phyloP scores from a whole-genome alignment of 805 yeast genomes.

The Candida cerambycidarum region DNA sequence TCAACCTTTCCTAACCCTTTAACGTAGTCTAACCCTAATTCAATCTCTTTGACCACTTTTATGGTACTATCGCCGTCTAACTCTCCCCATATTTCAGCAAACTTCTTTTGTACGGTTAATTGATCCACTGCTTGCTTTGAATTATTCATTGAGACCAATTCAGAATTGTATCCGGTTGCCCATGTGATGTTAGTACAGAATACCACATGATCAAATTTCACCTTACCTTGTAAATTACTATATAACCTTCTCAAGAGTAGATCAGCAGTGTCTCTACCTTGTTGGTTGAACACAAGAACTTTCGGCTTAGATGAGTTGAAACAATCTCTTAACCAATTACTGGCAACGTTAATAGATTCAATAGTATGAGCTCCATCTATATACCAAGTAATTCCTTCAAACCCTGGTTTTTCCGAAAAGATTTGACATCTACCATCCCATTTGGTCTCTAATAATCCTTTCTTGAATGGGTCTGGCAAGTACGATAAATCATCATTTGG shows the following conservation, averaged over 20 bases:
- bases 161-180: slow-evolving; percentile 82
- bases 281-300: slow-evolving; percentile 87
- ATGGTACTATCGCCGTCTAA: slow-evolving; percentile 38
- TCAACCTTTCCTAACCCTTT: slow-evolving; percentile 33
- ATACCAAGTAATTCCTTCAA: slow-evolving; percentile 62
- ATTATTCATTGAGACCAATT: slow-evolving; percentile 81
- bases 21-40: slow-evolving; percentile 61
- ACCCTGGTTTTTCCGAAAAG: slow-evolving; percentile 39
- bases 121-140: slow-evolving; percentile 75
- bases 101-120: slow-evolving; percentile 74
- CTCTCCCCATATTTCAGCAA: slow-evolving; percentile 68
- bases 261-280: slow-evolving; percentile 76
- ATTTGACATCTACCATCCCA: slow-evolving; percentile 99
- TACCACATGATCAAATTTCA: slow-evolving; percentile 69
- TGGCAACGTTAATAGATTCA: slow-evolving; percentile 82
- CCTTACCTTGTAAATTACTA: slow-evolving; percentile 31
- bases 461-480: slow-evolving; percentile 50
- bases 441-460: slow-evolving; percentile 63
- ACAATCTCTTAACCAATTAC: slow-evolving; percentile 64
- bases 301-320: slow-evolving; percentile 15
- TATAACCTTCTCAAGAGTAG: slow-evolving; percentile 58
- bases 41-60: slow-evolving; percentile 70
- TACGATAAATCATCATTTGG: slow-evolving; percentile 19
- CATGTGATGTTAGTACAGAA: slow-evolving; percentile 93
- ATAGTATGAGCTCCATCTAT: slow-evolving; percentile 95